These are phyloP conservation scores for Globisporangium spiculum DNA, from an alignment of 352 stramenopile species.

Conservation along the genomic window DNA sequence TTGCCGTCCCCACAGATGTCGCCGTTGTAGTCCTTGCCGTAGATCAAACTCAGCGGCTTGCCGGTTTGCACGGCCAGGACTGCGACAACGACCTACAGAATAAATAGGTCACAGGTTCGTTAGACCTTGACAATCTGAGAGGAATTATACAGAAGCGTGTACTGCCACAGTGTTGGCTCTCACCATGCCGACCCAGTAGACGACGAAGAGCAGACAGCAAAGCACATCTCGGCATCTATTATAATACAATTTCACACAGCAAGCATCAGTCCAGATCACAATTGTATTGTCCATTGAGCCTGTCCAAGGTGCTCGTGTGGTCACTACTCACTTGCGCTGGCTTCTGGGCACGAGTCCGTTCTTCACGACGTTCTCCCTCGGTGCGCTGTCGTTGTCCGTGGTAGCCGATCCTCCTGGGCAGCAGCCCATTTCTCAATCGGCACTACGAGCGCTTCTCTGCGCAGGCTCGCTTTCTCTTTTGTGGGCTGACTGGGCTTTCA, in stretches of 20 bases:
- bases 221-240: conserved; percentile 73
- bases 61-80: conserved; percentile 63
- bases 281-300: background rate
- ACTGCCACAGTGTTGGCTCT: background rate
- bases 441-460: background rate
- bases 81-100: conserved; percentile 35
- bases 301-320: background rate
- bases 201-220: conserved; percentile 80
- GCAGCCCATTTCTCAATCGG: conserved; percentile 19
- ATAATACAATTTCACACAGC: background rate
- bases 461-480: background rate
- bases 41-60: conserved; percentile 72
- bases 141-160: background rate
- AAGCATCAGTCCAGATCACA: background rate
- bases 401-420: conserved; percentile 20
- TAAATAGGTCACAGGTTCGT: background rate
- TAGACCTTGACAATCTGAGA: background rate
- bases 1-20: conserved; percentile 68
- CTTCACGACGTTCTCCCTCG: background rate
- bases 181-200: conserved; percentile 86
- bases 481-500: background rate
- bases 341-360: conserved; percentile 25
- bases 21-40: conserved; percentile 80
- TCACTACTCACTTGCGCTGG: conserved; percentile 26
- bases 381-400: conserved; percentile 16